Conservation (phyloP, 2,329 filamentous ascomycete species). For the Trichothecium roseum region DNA sequence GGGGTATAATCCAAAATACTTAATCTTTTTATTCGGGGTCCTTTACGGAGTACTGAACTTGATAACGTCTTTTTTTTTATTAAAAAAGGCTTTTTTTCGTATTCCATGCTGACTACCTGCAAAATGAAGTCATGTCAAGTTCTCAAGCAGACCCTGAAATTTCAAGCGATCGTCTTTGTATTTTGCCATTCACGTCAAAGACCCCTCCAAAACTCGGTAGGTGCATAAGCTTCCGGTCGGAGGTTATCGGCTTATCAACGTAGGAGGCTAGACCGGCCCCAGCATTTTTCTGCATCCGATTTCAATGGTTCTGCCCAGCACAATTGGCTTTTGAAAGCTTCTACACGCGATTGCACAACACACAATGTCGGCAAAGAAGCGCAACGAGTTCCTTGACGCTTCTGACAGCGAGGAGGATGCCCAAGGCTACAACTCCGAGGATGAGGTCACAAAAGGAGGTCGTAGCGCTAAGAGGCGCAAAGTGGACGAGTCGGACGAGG, state of each 20-base stretch:
- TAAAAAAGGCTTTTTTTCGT: too few relatives aligned
- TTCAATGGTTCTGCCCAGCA: neutral
- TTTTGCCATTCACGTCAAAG: neutral
- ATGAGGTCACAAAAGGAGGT: slow-evolving; percentile 57
- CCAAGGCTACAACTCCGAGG: slow-evolving; percentile 57
- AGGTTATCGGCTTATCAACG: slow-evolving; percentile 3
- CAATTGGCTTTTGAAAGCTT: too few relatives aligned
- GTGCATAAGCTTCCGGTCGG: neutral
- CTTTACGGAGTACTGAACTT: too few relatives aligned
- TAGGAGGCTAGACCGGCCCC: neutral
- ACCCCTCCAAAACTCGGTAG: slow-evolving; percentile 1
- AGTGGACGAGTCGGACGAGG: slow-evolving; percentile 30
- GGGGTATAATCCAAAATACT: too few relatives aligned
- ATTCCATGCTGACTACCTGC: too few relatives aligned
- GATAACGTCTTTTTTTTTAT: too few relatives aligned
- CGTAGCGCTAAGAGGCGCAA: slow-evolving; percentile 54
- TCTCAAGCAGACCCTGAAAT: too few relatives aligned
- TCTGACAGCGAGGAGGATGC: slow-evolving; percentile 46
- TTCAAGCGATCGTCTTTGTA: too few relatives aligned
- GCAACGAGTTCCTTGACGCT: slow-evolving; percentile 60
- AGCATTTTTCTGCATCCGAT: slow-evolving; percentile 10
- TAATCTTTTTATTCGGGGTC: too few relatives aligned
- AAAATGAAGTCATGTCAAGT: too few relatives aligned
- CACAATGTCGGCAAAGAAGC: slow-evolving; percentile 56
- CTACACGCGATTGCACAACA: neutral